Evolutionary conservation across 257 asterid species (phyloP).

Genomic region (Voacanga thouarsii): DNA sequence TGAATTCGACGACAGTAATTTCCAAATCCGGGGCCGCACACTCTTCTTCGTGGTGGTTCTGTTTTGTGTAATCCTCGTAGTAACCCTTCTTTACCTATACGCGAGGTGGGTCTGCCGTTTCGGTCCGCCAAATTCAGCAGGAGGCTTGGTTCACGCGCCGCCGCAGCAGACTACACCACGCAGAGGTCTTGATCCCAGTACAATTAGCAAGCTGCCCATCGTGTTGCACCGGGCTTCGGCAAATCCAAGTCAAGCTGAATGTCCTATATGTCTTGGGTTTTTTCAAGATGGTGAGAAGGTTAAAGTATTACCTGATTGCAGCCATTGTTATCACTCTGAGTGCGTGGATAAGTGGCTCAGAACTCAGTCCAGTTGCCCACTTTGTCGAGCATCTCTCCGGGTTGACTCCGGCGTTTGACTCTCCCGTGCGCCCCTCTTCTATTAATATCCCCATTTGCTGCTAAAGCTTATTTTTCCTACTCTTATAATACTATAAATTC

Average conservation of each 20-base stretch:
- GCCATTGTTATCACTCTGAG: slow-evolving; percentile 37
- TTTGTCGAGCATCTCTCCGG: slow-evolving; percentile 62
- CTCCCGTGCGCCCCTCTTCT: neutral
- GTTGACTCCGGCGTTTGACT: slow-evolving; percentile 53
- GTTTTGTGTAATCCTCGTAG: slow-evolving; percentile 40
- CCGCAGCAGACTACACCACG: slow-evolving; percentile 20
- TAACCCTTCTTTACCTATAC: slow-evolving; percentile 53
- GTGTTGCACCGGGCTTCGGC: slow-evolving; percentile 31
- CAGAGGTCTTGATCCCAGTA: slow-evolving; percentile 50
- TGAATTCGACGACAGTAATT: slow-evolving; percentile 69
- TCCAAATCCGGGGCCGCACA: slow-evolving; percentile 66
- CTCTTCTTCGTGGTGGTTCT: slow-evolving; percentile 64
- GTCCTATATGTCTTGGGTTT: slow-evolving; percentile 41
- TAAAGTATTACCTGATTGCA: slow-evolving; percentile 30
- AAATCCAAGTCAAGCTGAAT: slow-evolving; percentile 36
- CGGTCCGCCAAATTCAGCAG: slow-evolving; percentile 12
- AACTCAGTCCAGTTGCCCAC: slow-evolving; percentile 73
- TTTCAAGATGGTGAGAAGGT: slow-evolving; percentile 38
- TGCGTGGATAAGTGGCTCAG: slow-evolving; percentile 73
- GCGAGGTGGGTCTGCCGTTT: slow-evolving; percentile 57
- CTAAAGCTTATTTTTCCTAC: neutral
- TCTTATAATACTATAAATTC: neutral
- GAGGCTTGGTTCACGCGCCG: slow-evolving; percentile 38
- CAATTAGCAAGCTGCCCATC: slow-evolving; percentile 49
- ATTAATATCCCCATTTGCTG: neutral